Percentiles rank a stretch among this genome's conserved stretches.
These are phyloP conservation scores for Neonectria ditissima DNA, from an alignment of 2,329 filamentous ascomycete species.

Conservation along the genomic window DNA sequence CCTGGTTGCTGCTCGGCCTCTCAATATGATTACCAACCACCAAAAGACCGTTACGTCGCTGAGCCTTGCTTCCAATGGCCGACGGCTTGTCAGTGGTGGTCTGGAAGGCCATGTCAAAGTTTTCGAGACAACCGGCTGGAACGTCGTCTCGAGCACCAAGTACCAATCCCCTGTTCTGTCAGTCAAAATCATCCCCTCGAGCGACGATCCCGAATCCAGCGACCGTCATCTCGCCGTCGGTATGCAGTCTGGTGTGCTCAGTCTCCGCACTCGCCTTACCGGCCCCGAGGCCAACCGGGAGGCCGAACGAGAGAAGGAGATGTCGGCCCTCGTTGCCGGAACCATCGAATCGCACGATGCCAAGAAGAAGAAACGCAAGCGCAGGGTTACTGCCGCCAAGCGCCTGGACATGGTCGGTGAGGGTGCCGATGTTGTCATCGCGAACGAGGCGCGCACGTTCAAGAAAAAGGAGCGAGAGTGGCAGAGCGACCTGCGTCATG, in stretches of 20 bases:
- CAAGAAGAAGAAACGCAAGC: conserved; percentile 76
- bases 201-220: conserved; percentile 62
- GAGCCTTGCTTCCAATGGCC: conserved; percentile 82
- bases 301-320: conserved; percentile 82
- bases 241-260: conserved; percentile 93
- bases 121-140: conserved; percentile 94
- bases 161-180: conserved; percentile 93
- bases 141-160: conserved; percentile 94
- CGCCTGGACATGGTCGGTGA: conserved; percentile 86
- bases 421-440: conserved; percentile 88
- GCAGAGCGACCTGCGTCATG: conserved; percentile 85
- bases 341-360: conserved; percentile 83
- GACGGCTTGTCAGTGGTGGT: conserved; percentile 85
- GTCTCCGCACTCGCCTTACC: conserved; percentile 87
- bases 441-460: conserved; percentile 69
- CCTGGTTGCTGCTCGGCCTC: conserved; percentile 87
- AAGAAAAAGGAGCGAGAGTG: conserved; percentile 76
- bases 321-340: conserved; percentile 83
- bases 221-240: conserved; percentile 96
- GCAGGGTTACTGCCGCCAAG: conserved; percentile 57
- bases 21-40: conserved; percentile 90
- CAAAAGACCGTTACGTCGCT: conserved; percentile 97
- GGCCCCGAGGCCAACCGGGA: conserved; percentile 83
- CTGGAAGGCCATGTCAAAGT: conserved; percentile 97
- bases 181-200: conserved; percentile 74